Percentiles rank a stretch among this genome's conserved stretches.
These are phyloP conservation scores for Rhodamnia rubescens DNA, from an alignment of 345 rosid genomes.

Conservation along the genomic window DNA sequence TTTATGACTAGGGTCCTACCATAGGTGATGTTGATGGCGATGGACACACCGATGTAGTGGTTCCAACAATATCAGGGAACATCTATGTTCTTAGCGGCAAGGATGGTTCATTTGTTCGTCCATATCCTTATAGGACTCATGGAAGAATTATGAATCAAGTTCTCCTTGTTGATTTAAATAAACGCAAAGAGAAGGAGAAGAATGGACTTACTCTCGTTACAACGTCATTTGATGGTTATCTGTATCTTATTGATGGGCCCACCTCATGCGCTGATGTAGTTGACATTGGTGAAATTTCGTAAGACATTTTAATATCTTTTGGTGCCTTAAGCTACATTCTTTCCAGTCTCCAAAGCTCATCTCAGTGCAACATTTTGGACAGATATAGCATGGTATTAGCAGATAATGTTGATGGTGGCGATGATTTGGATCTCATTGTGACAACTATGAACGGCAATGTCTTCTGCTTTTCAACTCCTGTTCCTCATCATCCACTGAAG, in stretches of 20 bases:
- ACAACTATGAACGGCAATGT: constrained; percentile 98
- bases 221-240: constrained; percentile 92
- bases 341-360: neutral
- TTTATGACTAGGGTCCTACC: constrained; percentile 60
- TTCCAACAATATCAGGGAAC: constrained; percentile 90
- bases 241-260: constrained; percentile 96
- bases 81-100: constrained; percentile 87
- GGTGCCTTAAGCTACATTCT: neutral
- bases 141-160: constrained; percentile 98
- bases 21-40: constrained; percentile 97
- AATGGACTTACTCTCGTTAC: constrained; percentile 89
- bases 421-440: constrained; percentile 96
- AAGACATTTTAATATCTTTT: constrained; percentile 19
- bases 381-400: constrained; percentile 98
- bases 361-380: constrained; percentile 7
- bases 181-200: constrained; percentile 52
- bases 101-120: constrained; percentile 81
- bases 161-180: constrained; percentile 86
- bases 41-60: constrained; percentile 86
- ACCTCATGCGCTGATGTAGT: constrained; percentile 96
- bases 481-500: constrained; percentile 96
- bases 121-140: constrained; percentile 95
- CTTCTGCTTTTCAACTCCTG: constrained; percentile 95
- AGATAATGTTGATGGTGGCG: constrained; percentile 98
- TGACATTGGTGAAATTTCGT: constrained; percentile 99